Conservation (phyloP, 108 stramenopile genomes). For the Cylindrotheca fusiformis region DNA sequence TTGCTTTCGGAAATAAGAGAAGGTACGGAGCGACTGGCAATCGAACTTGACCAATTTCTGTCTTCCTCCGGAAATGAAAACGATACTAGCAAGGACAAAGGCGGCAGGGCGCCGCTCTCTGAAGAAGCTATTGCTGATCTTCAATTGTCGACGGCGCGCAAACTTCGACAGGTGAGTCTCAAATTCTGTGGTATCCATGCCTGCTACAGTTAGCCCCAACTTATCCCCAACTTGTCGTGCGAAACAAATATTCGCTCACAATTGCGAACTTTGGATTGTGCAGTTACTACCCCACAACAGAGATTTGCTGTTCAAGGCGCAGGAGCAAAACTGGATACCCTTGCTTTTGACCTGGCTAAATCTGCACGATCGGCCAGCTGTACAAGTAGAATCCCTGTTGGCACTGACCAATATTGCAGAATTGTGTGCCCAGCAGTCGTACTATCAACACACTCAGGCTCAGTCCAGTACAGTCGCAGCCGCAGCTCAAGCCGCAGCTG, state of each 20-base stretch:
- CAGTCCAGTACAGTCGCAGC: constrained; percentile 39
- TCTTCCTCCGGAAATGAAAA: constrained; percentile 11
- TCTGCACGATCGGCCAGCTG: constrained; percentile 64
- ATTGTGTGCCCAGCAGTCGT: constrained; percentile 57
- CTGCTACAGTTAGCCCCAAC: not conserved
- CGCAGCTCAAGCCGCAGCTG: constrained; percentile 50
- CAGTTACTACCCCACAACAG: constrained; percentile 49
- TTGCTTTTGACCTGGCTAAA: constrained; percentile 72
- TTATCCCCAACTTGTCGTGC: not conserved
- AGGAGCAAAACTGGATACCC: constrained; percentile 78
- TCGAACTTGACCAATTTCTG: constrained; percentile 29
- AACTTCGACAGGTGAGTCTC: constrained; percentile 45
- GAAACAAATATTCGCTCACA: not conserved
- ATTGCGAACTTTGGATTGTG: not conserved
- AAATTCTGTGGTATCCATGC: not conserved
- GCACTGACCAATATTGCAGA: constrained; percentile 65
- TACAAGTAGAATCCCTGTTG: constrained; percentile 71
- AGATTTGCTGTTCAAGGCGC: constrained; percentile 63
- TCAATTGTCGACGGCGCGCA: constrained; percentile 49
- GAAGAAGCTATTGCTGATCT: constrained; percentile 41
- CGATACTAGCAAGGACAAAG: not conserved
- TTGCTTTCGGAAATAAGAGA: constrained; percentile 7
- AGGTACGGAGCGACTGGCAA: constrained; percentile 22
- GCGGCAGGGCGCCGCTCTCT: constrained; percentile 2
- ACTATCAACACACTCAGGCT: constrained; percentile 41